phyloP scores from a whole-genome alignment of 2,329 filamentous ascomycete genomes.

The Cercospora janseana region DNA sequence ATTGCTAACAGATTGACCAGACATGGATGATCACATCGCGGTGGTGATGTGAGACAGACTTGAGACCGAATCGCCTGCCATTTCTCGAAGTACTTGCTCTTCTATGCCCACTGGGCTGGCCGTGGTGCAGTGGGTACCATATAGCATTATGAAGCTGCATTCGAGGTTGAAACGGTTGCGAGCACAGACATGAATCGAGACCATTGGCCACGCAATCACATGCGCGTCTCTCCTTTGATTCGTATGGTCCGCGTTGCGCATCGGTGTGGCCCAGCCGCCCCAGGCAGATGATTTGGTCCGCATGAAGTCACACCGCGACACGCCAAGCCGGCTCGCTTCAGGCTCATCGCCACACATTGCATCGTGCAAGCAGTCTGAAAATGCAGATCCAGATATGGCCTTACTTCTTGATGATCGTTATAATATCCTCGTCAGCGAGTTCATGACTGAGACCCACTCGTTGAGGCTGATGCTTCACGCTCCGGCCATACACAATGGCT shows the following conservation, averaged over 20 bases:
- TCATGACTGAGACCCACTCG: slow-evolving; percentile 88
- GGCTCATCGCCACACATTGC: slow-evolving; percentile 10
- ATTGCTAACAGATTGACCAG: slow-evolving; percentile 13
- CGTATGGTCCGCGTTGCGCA: not conserved
- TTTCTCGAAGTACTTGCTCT: too few relatives aligned
- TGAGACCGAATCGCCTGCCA: too few relatives aligned
- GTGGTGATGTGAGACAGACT: slow-evolving; percentile 14
- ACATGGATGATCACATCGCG: slow-evolving; percentile 17
- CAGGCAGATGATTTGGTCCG: too few relatives aligned
- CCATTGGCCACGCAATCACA: too few relatives aligned
- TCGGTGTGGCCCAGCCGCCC: too few relatives aligned
- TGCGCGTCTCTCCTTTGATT: too few relatives aligned
- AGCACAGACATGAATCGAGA: too few relatives aligned
- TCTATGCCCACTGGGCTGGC: too few relatives aligned
- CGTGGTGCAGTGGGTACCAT: too few relatives aligned
- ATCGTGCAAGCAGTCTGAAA: not conserved
- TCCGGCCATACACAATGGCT: slow-evolving; percentile 94
- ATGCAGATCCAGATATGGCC: not conserved
- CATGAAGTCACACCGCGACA: slow-evolving; percentile 1
- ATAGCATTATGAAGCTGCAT: too few relatives aligned
- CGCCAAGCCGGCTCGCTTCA: slow-evolving; percentile 11
- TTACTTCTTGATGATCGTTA: slow-evolving; percentile 39
- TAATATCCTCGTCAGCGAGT: slow-evolving; percentile 94
- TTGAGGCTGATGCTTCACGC: slow-evolving; percentile 97
- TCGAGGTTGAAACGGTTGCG: too few relatives aligned